Base-by-base conservation (phyloP, 495 filamentous ascomycete species). In the Penicillium tannophilum region DNA sequence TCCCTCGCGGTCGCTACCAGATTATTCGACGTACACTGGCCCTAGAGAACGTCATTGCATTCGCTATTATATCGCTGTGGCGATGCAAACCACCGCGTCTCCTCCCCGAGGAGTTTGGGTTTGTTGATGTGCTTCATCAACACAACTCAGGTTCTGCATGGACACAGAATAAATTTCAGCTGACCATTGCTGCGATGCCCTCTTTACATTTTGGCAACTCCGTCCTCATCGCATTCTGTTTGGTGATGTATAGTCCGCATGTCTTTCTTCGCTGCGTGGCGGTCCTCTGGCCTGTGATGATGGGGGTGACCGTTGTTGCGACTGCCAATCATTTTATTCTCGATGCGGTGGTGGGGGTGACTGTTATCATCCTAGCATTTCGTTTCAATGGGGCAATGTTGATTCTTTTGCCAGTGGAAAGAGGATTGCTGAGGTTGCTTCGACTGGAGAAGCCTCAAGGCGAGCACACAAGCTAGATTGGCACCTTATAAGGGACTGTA, bases 301-400 rank as follows among this genome's bases (percentile, higher is more conserved):
- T 88, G 62, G 76, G 87, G 11, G 65, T 79, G 51, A 83, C 84
- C 4, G 87, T 88, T 56, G 73, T 89, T 17, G 83, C 84, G 41
- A 88, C 85, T 9, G 86, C 86, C 12, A 88, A 88, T 60, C 86
- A 87, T 66, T 87, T 85, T 61, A 79, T 82, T 58, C 72, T 88
- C 46, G 85, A 88, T 69, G 83, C 82, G 0, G 64, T 81, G 24
- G 71, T 81, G 45, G 82, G 81, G 4, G 77, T 76, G 4, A 56
- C 76, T 39, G 74, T 82, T 33, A 80, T 81, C 28, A 71, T 70
- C 54, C 47, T 80, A 20, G 79, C 81, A 17, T 82, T 78, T 49
- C 20, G 63, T 6, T 76, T 73, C 43, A 88, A 88, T 60, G 33
- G 71, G 44, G 63, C 80, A 3, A 83, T 84, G 61, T 69, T 79